Evolutionary conservation across 2,329 filamentous ascomycete species (phyloP).

Genomic region (Coniochaeta pulveracea): DNA sequence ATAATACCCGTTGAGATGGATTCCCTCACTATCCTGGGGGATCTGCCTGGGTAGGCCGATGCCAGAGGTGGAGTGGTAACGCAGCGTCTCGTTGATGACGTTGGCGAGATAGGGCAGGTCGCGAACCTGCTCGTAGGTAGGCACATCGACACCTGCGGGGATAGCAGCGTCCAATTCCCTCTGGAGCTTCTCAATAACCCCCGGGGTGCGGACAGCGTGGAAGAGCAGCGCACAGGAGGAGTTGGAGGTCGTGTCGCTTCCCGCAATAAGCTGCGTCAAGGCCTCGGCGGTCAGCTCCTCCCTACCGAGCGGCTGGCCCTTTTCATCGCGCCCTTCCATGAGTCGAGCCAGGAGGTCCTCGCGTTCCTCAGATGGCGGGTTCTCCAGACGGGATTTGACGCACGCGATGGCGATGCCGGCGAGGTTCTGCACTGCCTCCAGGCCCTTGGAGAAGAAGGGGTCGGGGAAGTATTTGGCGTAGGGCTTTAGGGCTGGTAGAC

Average conservation of each 20-base stretch:
- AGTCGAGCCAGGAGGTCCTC: constrained; percentile 73
- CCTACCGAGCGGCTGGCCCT: constrained; percentile 61
- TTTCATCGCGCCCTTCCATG: constrained; percentile 78
- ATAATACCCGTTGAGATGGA: constrained; percentile 53
- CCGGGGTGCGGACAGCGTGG: constrained; percentile 58
- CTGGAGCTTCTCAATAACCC: constrained; percentile 61
- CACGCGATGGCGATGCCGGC: constrained; percentile 81
- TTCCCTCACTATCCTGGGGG: constrained; percentile 48
- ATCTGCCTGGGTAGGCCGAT: constrained; percentile 74
- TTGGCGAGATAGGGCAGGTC: constrained; percentile 65
- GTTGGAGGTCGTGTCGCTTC: constrained; percentile 67
- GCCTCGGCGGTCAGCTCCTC: constrained; percentile 82
- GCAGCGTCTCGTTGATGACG: constrained; percentile 75
- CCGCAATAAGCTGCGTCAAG: constrained; percentile 76
- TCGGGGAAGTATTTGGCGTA: constrained; percentile 74
- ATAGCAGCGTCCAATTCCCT: constrained; percentile 64
- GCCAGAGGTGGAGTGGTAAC: constrained; percentile 76
- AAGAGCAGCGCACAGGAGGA: constrained; percentile 76
- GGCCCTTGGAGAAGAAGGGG: constrained; percentile 66
- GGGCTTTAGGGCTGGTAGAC: constrained; percentile 61
- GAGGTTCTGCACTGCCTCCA: constrained; percentile 66
- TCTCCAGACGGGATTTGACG: constrained; percentile 62
- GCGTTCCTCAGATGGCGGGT: constrained; percentile 53
- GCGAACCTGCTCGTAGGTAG: constrained; percentile 60
- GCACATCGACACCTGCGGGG: constrained; percentile 49